Conservation (phyloP, 805 yeast genomes). For the Cyberlindnera xishuangbannaensis region DNA sequence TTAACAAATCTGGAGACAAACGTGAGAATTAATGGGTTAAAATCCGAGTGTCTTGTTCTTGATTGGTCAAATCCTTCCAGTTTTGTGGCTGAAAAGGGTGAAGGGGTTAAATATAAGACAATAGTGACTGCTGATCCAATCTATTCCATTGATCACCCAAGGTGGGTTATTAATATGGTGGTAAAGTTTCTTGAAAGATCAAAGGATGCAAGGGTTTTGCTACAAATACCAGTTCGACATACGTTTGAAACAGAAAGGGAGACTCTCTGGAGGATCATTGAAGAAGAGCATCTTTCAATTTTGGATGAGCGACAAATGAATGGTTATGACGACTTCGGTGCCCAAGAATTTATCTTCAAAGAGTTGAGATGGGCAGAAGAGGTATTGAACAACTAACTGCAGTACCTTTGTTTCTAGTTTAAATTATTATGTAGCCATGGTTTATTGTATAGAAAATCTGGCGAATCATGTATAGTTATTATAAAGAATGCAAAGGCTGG, state of each 20-base stretch:
- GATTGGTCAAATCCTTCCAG: conserved; percentile 73
- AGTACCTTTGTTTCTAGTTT: too few relatives aligned
- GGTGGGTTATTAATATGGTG: conserved; percentile 60
- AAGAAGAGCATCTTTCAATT: conserved; percentile 24
- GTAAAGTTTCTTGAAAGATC: conserved; percentile 34
- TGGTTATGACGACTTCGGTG: conserved; percentile 87
- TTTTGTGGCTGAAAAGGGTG: conserved; percentile 28
- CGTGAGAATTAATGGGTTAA: conserved; percentile 43
- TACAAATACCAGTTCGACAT: conserved; percentile 73
- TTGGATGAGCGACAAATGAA: conserved; percentile 31
- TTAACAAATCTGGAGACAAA: conserved; percentile 62
- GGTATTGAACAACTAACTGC: too few relatives aligned
- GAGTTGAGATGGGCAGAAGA: conserved; percentile 27
- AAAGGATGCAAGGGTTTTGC: conserved; percentile 40
- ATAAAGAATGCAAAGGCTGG: too few relatives aligned
- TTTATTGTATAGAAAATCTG: too few relatives aligned
- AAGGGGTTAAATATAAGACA: conserved; percentile 40
- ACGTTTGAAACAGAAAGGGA: conserved; percentile 62
- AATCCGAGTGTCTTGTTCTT: conserved; percentile 41
- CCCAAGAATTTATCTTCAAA: conserved; percentile 46
- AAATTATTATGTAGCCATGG: too few relatives aligned
- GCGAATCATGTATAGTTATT: too few relatives aligned
- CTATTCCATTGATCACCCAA: conserved; percentile 78
- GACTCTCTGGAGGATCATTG: conserved; percentile 50
- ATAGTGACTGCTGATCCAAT: conserved; percentile 83